Base-by-base conservation (phyloP, 352 stramenopile genomes). In the Phytophthora kernoviae region DNA sequence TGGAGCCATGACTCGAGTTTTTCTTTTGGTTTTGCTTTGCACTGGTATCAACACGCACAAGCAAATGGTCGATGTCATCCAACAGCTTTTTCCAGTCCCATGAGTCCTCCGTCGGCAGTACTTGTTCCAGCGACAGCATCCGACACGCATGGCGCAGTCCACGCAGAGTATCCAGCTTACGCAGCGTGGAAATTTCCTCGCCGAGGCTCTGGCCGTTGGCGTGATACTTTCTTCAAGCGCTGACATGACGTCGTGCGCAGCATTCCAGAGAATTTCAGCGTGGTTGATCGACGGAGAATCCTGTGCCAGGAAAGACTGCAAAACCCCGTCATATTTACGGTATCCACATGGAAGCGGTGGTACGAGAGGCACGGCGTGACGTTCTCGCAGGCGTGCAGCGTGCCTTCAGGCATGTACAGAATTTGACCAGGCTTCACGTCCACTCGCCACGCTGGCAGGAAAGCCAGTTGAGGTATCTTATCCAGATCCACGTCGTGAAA, bases 281-380 rank as follows among this genome's bases (percentile, higher is more conserved):
- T 98, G 91, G 53, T 96, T 88, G 52, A 98, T 96, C 42, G 92
- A 84, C 15, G 79, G 81, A 20, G 90, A 90, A 74, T 98, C 94
- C 52, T 93, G 78, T 33, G 92, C 87, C 43, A 97, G 78, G 57
- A 98, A 89, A 14, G 89, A 97, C 50, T 83, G 62, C 8, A 97
- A 65, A 98, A 98, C 4, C 83, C 90, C 15, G 81, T 67, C 6
- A 98, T 68, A 66, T 98, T 98, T n/a, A 97, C 77, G 4, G 76
- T 70, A 66, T 98, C 94, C 26, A 97, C 87, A 67, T 98, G 93
- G 74, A 98, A 97, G 51, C 93, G 85, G 54, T 92, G 91, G 73
- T 98, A 98, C n/a, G 90, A 97, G 41, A 98, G 73, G 51, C 92
- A 98, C 27, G 91, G 84, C n/a, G 88, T 97, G 18, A 97, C 66